Conservation (phyloP, 176 grass and related monocot genomes). For the Oryza glaberrima region DNA sequence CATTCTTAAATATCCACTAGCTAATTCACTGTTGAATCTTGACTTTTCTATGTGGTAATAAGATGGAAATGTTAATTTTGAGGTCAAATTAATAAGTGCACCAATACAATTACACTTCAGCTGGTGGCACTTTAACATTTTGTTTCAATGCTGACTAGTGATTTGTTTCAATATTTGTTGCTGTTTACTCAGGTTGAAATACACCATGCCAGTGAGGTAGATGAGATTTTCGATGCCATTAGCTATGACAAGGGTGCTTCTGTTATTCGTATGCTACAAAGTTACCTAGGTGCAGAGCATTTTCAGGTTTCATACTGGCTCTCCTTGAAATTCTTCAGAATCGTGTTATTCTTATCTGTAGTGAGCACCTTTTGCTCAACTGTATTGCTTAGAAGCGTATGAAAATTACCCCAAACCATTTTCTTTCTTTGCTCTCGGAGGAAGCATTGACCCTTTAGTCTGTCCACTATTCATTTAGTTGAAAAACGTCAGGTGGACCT, state of each 20-base stretch:
- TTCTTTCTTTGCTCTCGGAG: slow-evolving; percentile 33
- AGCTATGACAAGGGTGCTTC: slow-evolving; percentile 87
- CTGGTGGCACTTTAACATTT: slow-evolving; percentile 1
- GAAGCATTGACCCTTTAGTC: not conserved
- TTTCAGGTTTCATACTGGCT: slow-evolving; percentile 70
- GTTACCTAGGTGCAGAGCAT: slow-evolving; percentile 79
- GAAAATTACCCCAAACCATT: slow-evolving; percentile 14
- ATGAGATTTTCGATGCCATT: slow-evolving; percentile 91
- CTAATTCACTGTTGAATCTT: not conserved
- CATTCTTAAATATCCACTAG: not conserved
- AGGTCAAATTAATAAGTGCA: not conserved
- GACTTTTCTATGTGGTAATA: slow-evolving; percentile 20
- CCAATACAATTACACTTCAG: slow-evolving; percentile 2
- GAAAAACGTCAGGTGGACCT: slow-evolving; percentile 2
- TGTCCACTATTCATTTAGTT: slow-evolving; percentile 24
- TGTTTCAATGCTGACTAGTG: slow-evolving; percentile 21
- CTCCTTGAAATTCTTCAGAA: slow-evolving; percentile 1
- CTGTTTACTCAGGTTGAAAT: slow-evolving; percentile 69
- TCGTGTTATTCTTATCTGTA: slow-evolving; percentile 22
- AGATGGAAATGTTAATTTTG: slow-evolving; percentile 24
- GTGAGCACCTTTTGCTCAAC: slow-evolving; percentile 9
- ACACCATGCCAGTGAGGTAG: slow-evolving; percentile 76
- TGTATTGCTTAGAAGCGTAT: slow-evolving; percentile 9
- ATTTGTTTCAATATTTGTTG: slow-evolving; percentile 18
- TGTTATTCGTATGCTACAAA: slow-evolving; percentile 87